Evolutionary conservation across 345 rosid species (phyloP).

Genomic region (Cardamine occulta): DNA sequence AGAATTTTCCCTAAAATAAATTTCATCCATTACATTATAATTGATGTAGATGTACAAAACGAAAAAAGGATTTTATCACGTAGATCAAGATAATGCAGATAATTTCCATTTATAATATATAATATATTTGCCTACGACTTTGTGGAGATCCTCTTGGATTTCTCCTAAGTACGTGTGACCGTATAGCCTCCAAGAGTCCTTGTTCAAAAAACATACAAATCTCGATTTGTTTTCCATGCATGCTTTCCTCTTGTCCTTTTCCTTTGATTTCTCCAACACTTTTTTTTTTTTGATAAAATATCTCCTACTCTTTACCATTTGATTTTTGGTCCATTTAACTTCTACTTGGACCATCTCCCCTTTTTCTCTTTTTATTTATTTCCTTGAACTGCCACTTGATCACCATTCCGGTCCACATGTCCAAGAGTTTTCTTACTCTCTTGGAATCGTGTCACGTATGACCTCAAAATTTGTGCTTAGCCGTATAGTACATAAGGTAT

Average conservation of each 20-base stretch:
- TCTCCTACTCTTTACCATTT: constrained; percentile 31
- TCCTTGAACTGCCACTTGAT: constrained; percentile 17
- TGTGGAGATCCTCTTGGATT: neutral
- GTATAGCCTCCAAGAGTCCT: constrained; percentile 1
- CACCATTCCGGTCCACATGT: constrained; percentile 28
- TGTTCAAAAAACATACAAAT: constrained; percentile 1
- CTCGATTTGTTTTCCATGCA: constrained; percentile 8
- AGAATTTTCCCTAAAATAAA: too few species aligned
- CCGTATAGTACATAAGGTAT: neutral
- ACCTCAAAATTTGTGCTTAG: constrained; percentile 25
- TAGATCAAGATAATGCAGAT: neutral
- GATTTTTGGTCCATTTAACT: constrained; percentile 9
- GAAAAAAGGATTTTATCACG: neutral
- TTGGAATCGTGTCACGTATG: constrained; percentile 23
- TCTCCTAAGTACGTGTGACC: constrained; percentile 15
- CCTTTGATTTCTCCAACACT: constrained; percentile 29
- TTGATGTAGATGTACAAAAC: neutral
- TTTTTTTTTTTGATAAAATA: neutral
- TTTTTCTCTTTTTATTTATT: neutral
- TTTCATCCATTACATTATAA: neutral
- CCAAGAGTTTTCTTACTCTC: constrained; percentile 11
- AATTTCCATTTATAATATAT: neutral
- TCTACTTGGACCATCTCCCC: constrained; percentile 20
- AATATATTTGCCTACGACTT: neutral
- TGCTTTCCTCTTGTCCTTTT: constrained; percentile 24